Percentiles rank a stretch among this genome's conserved stretches.
phyloP scores from a whole-genome alignment of 2,329 filamentous ascomycete genomes.

The Waltergamsia citrina region DNA sequence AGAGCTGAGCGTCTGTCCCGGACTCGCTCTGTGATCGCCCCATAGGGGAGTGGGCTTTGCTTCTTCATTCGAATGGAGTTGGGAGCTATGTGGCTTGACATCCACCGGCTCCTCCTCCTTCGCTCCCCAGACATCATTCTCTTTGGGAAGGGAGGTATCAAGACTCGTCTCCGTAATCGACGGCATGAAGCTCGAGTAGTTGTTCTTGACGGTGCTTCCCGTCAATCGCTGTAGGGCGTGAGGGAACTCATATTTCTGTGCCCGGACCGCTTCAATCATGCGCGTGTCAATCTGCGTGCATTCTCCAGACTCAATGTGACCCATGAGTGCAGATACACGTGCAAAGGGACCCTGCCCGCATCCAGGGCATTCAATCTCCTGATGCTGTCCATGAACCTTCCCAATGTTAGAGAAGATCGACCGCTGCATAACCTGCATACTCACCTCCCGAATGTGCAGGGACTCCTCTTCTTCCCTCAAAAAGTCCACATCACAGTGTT shows the following conservation, averaged over 20 bases:
- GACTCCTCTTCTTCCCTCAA: constrained; percentile 17
- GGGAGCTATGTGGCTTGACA: too few species aligned
- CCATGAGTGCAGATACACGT: constrained; percentile 25
- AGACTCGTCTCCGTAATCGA: too few species aligned
- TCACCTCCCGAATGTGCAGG: constrained; percentile 24
- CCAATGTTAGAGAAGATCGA: constrained; percentile 4
- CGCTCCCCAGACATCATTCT: too few species aligned
- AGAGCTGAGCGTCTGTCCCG: constrained; percentile 6
- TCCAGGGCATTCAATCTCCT: constrained; percentile 35
- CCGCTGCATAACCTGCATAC: constrained; percentile 4
- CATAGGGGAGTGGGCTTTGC: constrained; percentile 15
- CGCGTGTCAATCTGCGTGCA: constrained; percentile 25
- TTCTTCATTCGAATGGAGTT: constrained; percentile 7
- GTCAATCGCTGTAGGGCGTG: constrained; percentile 16
- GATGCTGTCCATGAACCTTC: constrained; percentile 27
- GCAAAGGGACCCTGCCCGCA: constrained; percentile 27
- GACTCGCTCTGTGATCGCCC: constrained; percentile 9
- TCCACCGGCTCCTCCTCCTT: too few species aligned
- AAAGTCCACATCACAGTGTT: constrained; percentile 26
- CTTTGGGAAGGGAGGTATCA: too few species aligned
- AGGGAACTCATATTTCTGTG: constrained; percentile 25
- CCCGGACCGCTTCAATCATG: constrained; percentile 21
- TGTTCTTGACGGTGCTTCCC: constrained; percentile 14
- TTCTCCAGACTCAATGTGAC: constrained; percentile 32
- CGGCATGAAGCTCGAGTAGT: constrained; percentile 14